Evolutionary conservation across 257 asterid species (phyloP).

Genomic region (Perilla frutescens): DNA sequence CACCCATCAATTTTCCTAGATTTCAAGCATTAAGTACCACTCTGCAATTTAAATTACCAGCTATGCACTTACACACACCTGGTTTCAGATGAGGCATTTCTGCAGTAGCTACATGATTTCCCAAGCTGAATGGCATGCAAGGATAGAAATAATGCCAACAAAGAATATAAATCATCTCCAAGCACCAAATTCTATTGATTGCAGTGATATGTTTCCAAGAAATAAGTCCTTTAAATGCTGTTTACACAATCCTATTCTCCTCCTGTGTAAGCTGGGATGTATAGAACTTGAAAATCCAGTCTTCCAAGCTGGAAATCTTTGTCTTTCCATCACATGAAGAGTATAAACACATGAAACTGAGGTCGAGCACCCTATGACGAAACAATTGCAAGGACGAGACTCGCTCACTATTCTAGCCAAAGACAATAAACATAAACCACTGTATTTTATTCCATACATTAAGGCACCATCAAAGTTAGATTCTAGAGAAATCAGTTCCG

Average conservation of each 20-base stretch:
- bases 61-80: constrained; percentile 1
- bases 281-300: constrained; percentile 80
- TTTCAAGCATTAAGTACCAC: constrained; percentile 12
- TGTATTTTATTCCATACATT: constrained; percentile 60
- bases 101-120: constrained; percentile 14
- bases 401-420: constrained; percentile 73
- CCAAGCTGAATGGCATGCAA: background rate
- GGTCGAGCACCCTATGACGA: constrained; percentile 67
- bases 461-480: constrained; percentile 47
- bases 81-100: background rate
- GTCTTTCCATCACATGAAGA: constrained; percentile 90
- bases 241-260: constrained; percentile 79
- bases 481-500: constrained; percentile 39
- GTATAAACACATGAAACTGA: constrained; percentile 70
- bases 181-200: constrained; percentile 63
- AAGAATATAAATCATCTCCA: constrained; percentile 49
- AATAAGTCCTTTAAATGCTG: constrained; percentile 72
- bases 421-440: constrained; percentile 73
- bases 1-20: background rate
- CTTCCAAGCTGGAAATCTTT: constrained; percentile 90
- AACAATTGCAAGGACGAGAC: constrained; percentile 80
- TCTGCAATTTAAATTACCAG: background rate
- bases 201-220: constrained; percentile 68
- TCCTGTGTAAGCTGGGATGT: constrained; percentile 80
- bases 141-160: constrained; percentile 13